Base-by-base conservation (phyloP, 2,329 filamentous ascomycete genomes). In the Pseudogymnoascus verrucosus region DNA sequence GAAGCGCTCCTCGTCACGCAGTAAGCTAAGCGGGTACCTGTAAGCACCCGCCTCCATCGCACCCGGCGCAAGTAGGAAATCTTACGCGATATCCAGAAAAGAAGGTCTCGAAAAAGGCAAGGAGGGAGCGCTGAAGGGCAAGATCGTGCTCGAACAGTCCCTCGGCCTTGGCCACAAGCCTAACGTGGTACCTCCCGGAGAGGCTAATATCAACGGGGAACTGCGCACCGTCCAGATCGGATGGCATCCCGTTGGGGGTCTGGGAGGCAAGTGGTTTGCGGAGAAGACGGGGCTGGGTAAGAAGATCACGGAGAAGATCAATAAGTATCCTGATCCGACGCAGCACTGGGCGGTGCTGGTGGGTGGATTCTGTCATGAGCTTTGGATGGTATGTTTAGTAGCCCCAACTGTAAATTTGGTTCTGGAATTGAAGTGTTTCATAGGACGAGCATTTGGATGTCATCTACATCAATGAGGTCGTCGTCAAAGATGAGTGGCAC, bases 271-370 rank as follows among this genome's bases (percentile, higher is more conserved):
- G 68, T 85, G 82, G 82, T 81, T 85, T 61, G 82, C 82, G 12
- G 82, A 85, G 62, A 75, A 81, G 68, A 83, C 82, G 0, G 79
- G 80, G 0, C 69, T 85, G 21, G 83, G 83, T 2, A 81, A 80
- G 71, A 74, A 82, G 75, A 84, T 85, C 64, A 83, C 80, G 0
- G 79, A 82, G 54, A 80, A 78, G 66, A 79, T 82, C 62, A 78
- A 82, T 67, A 77, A 75, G 64, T 84, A 82, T 65, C 83, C 83
- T 0, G 83, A 85, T 68, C 83, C 83, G 3, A 84, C 82, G 3
- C 83, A 85, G 72, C 83, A 85, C 68, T 85, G 83, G 83, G 82
- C 81, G 2, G 80, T 85, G 1, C 74, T 85, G 0, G 81, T 85
- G 0, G 82, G 81, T 1, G 81, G 79, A 11, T 85, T 76, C 68